Evolutionary conservation across 371 early-diverging fungal genomes (phyloP).

Genomic region (Basidiobolus meristosporus): DNA sequence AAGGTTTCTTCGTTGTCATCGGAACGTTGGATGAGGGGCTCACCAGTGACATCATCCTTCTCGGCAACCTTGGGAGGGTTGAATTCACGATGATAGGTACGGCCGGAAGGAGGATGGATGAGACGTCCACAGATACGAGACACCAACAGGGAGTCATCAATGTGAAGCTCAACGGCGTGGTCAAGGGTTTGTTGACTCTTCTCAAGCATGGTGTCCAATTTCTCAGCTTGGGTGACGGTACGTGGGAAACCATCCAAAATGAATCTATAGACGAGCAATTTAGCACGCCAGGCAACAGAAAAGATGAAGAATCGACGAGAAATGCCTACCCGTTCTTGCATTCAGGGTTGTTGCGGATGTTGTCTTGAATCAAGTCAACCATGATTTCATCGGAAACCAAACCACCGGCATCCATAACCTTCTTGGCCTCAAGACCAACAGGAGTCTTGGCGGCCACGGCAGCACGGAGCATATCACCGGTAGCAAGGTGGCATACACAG

Average conservation of each 20-base stretch:
- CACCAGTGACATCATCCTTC: constrained; percentile 93
- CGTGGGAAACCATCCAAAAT: constrained; percentile 99
- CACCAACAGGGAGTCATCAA: constrained; percentile 86
- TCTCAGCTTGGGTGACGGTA: constrained; percentile 94
- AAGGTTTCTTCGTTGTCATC: constrained; percentile 95
- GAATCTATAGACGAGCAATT: constrained; percentile 30
- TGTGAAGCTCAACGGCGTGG: constrained; percentile 80
- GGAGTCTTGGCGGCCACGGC: constrained; percentile 85
- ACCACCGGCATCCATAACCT: constrained; percentile 95
- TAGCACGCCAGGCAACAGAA: neutral
- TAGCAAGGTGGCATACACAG: constrained; percentile 93
- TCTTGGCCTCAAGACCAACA: constrained; percentile 87
- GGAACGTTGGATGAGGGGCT: constrained; percentile 88
- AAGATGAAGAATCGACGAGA: neutral
- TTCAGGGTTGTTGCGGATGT: constrained; percentile 74
- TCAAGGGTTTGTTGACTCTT: constrained; percentile 62
- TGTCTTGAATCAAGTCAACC: constrained; percentile 89
- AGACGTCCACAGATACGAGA: constrained; percentile 90
- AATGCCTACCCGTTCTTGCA: constrained; percentile 70
- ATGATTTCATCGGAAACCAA: constrained; percentile 97
- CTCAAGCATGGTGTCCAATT: constrained; percentile 90
- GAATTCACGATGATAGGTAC: constrained; percentile 93
- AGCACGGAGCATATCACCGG: constrained; percentile 98
- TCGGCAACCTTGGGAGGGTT: constrained; percentile 83
- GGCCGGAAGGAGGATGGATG: constrained; percentile 87